Evolutionary conservation across 176 grass and related monocot species (phyloP).

Genomic region (Phragmites australis): DNA sequence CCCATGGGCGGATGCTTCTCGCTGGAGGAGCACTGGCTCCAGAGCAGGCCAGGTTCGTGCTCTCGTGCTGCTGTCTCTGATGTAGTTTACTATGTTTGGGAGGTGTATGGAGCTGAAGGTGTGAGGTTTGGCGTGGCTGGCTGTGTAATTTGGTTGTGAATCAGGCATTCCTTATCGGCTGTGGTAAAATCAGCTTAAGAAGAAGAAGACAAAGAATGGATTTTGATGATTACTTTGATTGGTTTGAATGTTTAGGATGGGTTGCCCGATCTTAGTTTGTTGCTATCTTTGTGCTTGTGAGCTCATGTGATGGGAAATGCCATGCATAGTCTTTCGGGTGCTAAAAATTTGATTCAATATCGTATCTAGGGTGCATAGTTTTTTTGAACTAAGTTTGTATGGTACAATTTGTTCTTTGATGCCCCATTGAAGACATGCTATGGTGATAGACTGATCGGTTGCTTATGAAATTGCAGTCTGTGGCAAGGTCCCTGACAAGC

Average conservation of each 20-base stretch:
- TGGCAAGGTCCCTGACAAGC: not conserved
- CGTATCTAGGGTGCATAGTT: no score
- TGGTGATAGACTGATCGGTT: not conserved
- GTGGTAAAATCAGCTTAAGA: not conserved
- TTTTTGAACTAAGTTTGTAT: not conserved
- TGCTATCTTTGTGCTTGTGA: not conserved
- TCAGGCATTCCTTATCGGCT: not conserved
- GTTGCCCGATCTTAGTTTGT: not conserved
- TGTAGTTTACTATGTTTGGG: not conserved
- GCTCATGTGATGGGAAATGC: constrained; percentile 13
- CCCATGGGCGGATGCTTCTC: constrained; percentile 90
- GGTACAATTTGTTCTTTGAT: not conserved
- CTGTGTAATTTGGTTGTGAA: constrained; percentile 8
- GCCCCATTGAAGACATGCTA: not conserved
- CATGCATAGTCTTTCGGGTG: not conserved
- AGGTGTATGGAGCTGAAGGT: not conserved
- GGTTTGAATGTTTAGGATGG: not conserved
- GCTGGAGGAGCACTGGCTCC: constrained; percentile 71
- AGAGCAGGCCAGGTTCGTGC: constrained; percentile 56
- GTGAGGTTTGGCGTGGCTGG: not conserved
- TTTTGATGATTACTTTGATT: constrained; percentile 5
- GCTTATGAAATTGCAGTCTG: not conserved
- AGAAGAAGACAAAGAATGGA: not conserved
- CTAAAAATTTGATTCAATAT: not conserved
- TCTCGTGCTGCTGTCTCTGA: constrained; percentile 22